Evolutionary conservation across 306 rosid genomes (phyloP).

Genomic region (Senna siamea): DNA sequence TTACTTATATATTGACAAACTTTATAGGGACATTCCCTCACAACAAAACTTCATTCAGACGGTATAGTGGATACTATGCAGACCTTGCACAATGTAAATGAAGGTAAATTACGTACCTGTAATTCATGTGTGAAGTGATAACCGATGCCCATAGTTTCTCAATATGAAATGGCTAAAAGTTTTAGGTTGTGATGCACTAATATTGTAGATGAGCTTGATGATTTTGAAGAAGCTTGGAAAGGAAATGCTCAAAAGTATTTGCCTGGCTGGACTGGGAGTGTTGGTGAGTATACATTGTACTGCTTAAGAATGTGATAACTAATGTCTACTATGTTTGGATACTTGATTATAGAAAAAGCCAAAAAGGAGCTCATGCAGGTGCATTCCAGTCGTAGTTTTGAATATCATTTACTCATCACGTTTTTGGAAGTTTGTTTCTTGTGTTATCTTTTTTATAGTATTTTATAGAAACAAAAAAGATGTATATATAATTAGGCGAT

Average conservation of each 20-base stretch:
- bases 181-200: constrained; percentile 37
- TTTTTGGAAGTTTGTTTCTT: not conserved
- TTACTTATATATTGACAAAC: not conserved
- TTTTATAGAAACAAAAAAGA: constrained; percentile 7
- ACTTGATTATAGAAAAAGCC: not conserved
- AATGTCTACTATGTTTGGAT: not conserved
- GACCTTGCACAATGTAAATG: constrained; percentile 77
- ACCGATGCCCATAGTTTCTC: constrained; percentile 16
- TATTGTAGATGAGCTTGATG: constrained; percentile 63
- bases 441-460: too few relatives aligned
- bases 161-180: constrained; percentile 19
- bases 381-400: not conserved
- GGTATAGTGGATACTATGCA: constrained; percentile 80
- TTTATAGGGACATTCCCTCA: constrained; percentile 70
- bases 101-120: constrained; percentile 53
- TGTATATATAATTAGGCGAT: not conserved
- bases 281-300: constrained; percentile 50
- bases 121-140: not conserved
- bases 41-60: constrained; percentile 75
- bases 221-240: constrained; percentile 77
- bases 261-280: constrained; percentile 60
- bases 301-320: constrained; percentile 18
- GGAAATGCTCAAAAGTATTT: constrained; percentile 57
- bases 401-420: not conserved
- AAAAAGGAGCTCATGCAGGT: not conserved